These are phyloP conservation scores for Melaleuca alternifolia DNA, from an alignment of 345 rosid species.

Conservation along the genomic window DNA sequence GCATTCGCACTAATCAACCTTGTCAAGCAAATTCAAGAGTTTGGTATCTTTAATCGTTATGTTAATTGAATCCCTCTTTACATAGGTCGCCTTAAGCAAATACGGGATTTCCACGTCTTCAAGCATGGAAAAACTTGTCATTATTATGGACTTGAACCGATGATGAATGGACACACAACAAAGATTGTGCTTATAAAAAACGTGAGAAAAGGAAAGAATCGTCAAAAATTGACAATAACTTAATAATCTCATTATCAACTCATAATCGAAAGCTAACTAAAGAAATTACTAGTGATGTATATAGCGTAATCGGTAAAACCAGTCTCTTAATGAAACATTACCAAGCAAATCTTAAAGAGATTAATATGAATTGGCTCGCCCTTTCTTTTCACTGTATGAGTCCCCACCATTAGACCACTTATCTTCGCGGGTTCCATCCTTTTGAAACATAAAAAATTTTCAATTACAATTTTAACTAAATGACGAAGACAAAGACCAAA, in stretches of 20 bases:
- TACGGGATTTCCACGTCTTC: not conserved
- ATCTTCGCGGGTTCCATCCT: rapidly evolving
- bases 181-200: not conserved
- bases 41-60: not conserved
- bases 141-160: not conserved
- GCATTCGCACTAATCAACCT: not conserved
- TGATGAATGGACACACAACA: rapidly evolving
- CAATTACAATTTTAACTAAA: not conserved
- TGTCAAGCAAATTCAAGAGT: not conserved
- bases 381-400: rapidly evolving
- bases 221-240: not conserved
- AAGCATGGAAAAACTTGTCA: not conserved
- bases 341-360: not conserved
- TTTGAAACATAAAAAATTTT: not conserved
- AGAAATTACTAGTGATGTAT: not conserved
- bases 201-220: not conserved
- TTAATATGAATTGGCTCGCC: not conserved
- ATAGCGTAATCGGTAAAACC: not conserved
- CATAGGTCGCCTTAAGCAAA: not conserved
- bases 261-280: not conserved
- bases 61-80: not conserved
- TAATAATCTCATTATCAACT: not conserved
- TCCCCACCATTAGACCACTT: not conserved
- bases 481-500: not conserved
- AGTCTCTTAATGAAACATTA: not conserved